Conservation (phyloP, 177 flowering plant species). For the Vitis hybrid region DNA sequence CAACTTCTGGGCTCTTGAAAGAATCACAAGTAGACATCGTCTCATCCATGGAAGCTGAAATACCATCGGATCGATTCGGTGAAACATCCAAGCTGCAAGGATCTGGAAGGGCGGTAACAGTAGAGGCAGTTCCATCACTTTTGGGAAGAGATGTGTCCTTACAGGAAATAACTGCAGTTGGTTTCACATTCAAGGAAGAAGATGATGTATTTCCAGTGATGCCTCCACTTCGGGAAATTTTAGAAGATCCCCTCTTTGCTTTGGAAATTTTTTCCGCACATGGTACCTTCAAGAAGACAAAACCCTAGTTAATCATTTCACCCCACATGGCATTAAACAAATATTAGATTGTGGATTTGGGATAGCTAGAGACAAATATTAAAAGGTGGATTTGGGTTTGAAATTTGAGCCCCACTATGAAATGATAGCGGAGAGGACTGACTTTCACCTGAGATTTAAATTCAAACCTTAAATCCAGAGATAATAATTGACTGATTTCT, state of each 20-base stretch:
- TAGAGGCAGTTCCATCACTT: slow-evolving; percentile 14
- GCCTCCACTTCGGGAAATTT: slow-evolving; percentile 5
- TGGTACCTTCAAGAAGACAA: slow-evolving; percentile 37
- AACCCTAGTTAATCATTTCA: not conserved
- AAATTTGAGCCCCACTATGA: not conserved
- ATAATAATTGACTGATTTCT: not conserved
- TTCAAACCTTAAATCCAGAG: not conserved
- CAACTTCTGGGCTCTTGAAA: slow-evolving; percentile 46
- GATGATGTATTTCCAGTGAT: slow-evolving; percentile 15
- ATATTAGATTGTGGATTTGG: no score
- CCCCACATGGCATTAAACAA: no score
- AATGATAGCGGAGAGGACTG: not conserved
- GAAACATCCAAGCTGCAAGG: slow-evolving; percentile 28
- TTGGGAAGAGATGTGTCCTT: slow-evolving; percentile 12
- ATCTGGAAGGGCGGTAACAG: slow-evolving; percentile 4
- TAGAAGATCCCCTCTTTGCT: slow-evolving; percentile 39
- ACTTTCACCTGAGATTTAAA: not conserved
- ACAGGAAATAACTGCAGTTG: slow-evolving; percentile 17
- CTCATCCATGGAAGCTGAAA: slow-evolving; percentile 82
- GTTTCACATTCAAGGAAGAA: slow-evolving; percentile 11
- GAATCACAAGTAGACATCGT: slow-evolving; percentile 74
- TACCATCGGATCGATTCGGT: slow-evolving; percentile 49
- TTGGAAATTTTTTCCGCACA: slow-evolving; percentile 35
- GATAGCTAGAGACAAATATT: not conserved
- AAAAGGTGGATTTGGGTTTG: not conserved